These are phyloP conservation scores for Neurospora sp. DNA, from an alignment of 2,329 filamentous ascomycete species.

Conservation along the genomic window DNA sequence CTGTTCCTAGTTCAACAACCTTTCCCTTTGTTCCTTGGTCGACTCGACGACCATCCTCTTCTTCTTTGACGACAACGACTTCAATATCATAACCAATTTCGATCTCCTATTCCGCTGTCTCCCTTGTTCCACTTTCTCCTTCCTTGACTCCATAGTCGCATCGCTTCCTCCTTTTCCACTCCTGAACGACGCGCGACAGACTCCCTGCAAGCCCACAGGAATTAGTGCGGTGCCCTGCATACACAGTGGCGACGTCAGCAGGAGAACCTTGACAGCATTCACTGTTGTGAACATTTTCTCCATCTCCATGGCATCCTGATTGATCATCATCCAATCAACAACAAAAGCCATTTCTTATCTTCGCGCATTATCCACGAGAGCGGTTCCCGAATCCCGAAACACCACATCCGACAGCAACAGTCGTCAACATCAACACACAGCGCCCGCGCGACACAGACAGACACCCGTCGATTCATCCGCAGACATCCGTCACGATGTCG, in stretches of 20 bases:
- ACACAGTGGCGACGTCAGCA: neutral
- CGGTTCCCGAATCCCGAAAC: neutral
- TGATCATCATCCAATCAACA: neutral
- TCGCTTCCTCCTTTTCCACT: neutral
- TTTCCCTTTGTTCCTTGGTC: neutral
- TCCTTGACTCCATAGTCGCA: neutral
- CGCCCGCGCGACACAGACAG: neutral
- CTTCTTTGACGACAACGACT: neutral
- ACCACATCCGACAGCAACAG: neutral
- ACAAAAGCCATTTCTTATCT: neutral
- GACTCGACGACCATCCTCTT: neutral
- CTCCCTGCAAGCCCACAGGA: neutral
- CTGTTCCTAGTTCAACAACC: neutral
- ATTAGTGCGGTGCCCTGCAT: neutral
- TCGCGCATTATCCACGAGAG: neutral
- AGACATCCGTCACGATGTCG: slow-evolving; percentile 30
- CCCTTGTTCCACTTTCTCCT: neutral
- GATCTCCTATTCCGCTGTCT: neutral
- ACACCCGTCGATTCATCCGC: slow-evolving; percentile 4
- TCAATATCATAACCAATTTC: neutral
- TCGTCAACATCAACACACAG: neutral
- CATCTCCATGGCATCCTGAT: neutral
- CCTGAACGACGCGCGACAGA: neutral
- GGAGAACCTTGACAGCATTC: neutral
- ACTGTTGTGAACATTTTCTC: neutral